Evolutionary conservation across 805 yeast genomes (phyloP).

Genomic region (Candida glaebosa): DNA sequence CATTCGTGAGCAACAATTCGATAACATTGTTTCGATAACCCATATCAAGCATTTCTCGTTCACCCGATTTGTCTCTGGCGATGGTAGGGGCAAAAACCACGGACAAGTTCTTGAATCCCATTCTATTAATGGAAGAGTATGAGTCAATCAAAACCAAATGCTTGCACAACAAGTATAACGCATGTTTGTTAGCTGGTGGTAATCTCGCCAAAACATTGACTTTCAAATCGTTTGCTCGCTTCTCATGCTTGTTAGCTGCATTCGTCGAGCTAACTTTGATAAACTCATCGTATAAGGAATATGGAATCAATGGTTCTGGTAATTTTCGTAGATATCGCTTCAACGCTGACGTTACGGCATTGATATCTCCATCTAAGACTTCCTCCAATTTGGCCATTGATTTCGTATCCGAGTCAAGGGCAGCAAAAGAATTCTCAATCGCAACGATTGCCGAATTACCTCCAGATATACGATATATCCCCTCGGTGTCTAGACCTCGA

Average conservation of each 20-base stretch:
- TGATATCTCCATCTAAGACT: conserved; percentile 61
- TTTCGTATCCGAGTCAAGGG: conserved; percentile 29
- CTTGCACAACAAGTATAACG: conserved; percentile 52
- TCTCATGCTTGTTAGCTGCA: conserved; percentile 17
- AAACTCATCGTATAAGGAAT: conserved; percentile 60
- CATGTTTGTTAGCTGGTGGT: conserved; percentile 65
- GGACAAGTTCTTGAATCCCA: conserved; percentile 79
- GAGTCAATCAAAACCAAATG: conserved; percentile 65
- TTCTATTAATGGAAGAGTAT: conserved; percentile 58
- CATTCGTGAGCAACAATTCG: conserved; percentile 61
- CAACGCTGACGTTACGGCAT: conserved; percentile 82
- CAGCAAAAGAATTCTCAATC: conserved; percentile 40
- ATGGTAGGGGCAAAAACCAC: conserved; percentile 95
- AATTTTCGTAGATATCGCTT: conserved; percentile 83
- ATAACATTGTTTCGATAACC: conserved; percentile 73
- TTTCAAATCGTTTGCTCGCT: conserved; percentile 41
- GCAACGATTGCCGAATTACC: conserved; percentile 63
- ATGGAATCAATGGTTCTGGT: conserved; percentile 82
- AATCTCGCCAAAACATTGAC: conserved; percentile 44
- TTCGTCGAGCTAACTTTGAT: conserved; percentile 47
- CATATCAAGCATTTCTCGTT: conserved; percentile 82
- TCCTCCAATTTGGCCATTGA: conserved; percentile 30
- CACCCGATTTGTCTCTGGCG: conserved; percentile 73
- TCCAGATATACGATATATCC: conserved; percentile 88
- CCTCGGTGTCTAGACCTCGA: conserved; percentile 76